Conservation (phyloP, 495 filamentous ascomycete species). For the Daldinia vernicosa region DNA sequence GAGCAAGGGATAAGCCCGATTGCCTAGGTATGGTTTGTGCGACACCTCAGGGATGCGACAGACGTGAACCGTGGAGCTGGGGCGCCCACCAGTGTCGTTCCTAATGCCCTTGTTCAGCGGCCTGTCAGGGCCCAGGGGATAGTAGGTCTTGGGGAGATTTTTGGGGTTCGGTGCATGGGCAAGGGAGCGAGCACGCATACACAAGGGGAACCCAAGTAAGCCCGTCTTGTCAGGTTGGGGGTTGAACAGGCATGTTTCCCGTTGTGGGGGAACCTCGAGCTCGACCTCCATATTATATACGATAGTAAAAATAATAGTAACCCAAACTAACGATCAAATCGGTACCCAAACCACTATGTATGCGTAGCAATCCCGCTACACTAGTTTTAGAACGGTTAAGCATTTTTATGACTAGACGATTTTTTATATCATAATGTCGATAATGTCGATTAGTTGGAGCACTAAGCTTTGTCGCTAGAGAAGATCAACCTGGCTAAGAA, state of each 20-base stretch:
- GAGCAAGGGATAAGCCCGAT: slow-evolving; percentile 43
- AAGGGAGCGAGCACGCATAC: slow-evolving; percentile 38
- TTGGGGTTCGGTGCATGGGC: slow-evolving; percentile 38
- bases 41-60: slow-evolving; percentile 43
- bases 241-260: slow-evolving; percentile 31
- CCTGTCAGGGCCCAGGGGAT: slow-evolving; percentile 29
- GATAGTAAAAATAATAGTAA: slow-evolving; percentile 17
- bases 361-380: neutral
- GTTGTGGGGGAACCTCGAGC: slow-evolving; percentile 40
- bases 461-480: slow-evolving; percentile 23
- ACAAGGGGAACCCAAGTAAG: slow-evolving; percentile 29
- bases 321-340: slow-evolving; percentile 11
- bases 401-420: slow-evolving; percentile 4
- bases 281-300: slow-evolving; percentile 6
- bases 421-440: slow-evolving; percentile 5
- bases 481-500: slow-evolving; percentile 32
- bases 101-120: slow-evolving; percentile 30
- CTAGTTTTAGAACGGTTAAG: slow-evolving; percentile 11
- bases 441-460: slow-evolving; percentile 19
- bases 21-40: slow-evolving; percentile 43
- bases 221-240: slow-evolving; percentile 34
- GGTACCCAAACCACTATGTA: neutral
- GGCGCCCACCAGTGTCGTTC: slow-evolving; percentile 29
- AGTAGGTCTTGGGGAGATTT: slow-evolving; percentile 15
- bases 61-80: slow-evolving; percentile 44